Evolutionary conservation across 129 eudicot species (phyloP).

Genomic region (Tanacetum coccineum): DNA sequence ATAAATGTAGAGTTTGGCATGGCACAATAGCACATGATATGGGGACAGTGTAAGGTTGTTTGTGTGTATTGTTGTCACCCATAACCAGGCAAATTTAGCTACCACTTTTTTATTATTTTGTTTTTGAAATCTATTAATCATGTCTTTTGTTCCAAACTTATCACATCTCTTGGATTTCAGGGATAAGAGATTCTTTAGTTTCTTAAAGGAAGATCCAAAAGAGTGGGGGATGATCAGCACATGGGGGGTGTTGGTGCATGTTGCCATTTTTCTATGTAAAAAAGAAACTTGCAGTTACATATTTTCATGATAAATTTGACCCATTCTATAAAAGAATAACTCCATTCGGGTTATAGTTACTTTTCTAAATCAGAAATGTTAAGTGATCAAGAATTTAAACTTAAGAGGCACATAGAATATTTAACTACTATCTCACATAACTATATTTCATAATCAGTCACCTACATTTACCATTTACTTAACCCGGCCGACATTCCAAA

Average conservation of each 20-base stretch:
- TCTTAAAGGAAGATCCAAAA: constrained; percentile 24
- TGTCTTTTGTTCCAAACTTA: constrained; percentile 36
- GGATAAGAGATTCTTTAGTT: constrained; percentile 29
- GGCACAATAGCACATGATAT: constrained; percentile 56
- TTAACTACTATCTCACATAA: no score
- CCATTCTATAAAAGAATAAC: neutral
- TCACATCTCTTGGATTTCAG: constrained; percentile 30
- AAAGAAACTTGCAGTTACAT: constrained; percentile 46
- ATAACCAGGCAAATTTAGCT: constrained; percentile 47
- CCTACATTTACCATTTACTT: no score
- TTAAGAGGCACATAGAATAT: no score
- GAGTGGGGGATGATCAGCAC: constrained; percentile 37
- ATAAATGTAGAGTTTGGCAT: constrained; percentile 32
- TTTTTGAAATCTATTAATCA: constrained; percentile 34
- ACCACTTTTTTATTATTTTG: constrained; percentile 21
- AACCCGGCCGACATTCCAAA: no score
- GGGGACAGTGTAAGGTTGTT: constrained; percentile 42
- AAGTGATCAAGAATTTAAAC: no score
- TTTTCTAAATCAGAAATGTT: no score
- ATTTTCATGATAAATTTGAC: constrained; percentile 3
- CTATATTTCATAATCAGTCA: no score
- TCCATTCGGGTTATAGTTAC: no score
- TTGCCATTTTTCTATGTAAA: constrained; percentile 31
- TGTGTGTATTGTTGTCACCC: constrained; percentile 53
- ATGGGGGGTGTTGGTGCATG: constrained; percentile 24